Base-by-base conservation (phyloP, 2,329 filamentous ascomycete genomes). In the Alternaria longipes region DNA sequence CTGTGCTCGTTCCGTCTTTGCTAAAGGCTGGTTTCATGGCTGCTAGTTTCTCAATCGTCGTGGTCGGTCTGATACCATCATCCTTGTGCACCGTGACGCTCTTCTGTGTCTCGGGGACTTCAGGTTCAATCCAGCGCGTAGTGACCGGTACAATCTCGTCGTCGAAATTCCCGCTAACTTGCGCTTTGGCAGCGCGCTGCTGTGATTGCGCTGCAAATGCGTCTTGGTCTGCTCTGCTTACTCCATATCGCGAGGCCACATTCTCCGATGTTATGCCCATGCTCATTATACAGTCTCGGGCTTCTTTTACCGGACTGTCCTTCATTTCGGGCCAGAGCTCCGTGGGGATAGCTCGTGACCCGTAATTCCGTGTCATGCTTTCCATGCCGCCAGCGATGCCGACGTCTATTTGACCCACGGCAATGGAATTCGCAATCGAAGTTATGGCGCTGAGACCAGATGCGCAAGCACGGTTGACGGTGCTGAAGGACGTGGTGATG, bases 311-410 rank as follows among this genome's bases (percentile, higher is more conserved):
- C 1, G 81, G 79, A 4, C 85, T 89, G 1, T 90, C 85, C 70
- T 83, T 87, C 62, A 97, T 81, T 53, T 86, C 89, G 0, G 90
- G 89, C 92, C 93, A 97, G 11, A 93, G 80, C 65, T 93, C 87
- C 0, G 89, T 89, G 0, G 94, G 94, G 44, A 97, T 95, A n/a
- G 94, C 94, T 59, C 89, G 84, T 26, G 84, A 88, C 53, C 90
- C 93, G 80, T 97, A 97, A 81, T 97, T 97, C 67, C 90, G 83
- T 65, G 92, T 97, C 94, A 97, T 97, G 81, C 91, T 94, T 85
- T 97, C 94, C 91, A 96, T 97, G 30, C 94, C 94, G 2, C 91
- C 94, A 9, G 89, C 94, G 63, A 97, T 88, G 61, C 92, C 94
- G 0, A 85, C 84, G 63, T 89, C 86, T 53, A 94, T 90, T 69